A percentile compares a stretch with the other conserved stretches of the same genome.
Conservation (phyloP, 2,329 filamentous ascomycete genomes). For the Trichothecium sympodiale region DNA sequence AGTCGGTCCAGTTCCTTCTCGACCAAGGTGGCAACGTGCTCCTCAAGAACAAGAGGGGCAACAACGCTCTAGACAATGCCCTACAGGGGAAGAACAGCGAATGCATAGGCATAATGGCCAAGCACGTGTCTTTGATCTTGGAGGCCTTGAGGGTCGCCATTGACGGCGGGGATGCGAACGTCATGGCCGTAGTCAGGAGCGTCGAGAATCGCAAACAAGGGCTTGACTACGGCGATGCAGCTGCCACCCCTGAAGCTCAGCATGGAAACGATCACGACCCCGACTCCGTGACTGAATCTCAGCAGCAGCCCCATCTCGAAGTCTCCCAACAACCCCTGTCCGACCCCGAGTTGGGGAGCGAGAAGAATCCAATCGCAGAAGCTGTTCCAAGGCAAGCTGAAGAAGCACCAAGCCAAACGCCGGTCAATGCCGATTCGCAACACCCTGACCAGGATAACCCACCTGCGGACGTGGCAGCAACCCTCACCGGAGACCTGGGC, state of each 20-base stretch:
- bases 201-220: conserved; percentile 15
- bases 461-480: too few species aligned
- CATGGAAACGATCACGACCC: not conserved
- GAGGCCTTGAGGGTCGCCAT: conserved; percentile 17
- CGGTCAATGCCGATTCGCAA: too few species aligned
- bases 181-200: conserved; percentile 15
- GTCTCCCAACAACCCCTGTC: too few species aligned
- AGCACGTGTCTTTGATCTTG: conserved; percentile 18
- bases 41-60: conserved; percentile 15
- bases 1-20: conserved; percentile 20
- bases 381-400: too few species aligned
- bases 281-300: too few species aligned
- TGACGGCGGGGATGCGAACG: conserved; percentile 15
- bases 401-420: too few species aligned
- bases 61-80: conserved; percentile 20
- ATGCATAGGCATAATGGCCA: conserved; percentile 17
- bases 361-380: too few species aligned
- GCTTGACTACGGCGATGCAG: conserved; percentile 18
- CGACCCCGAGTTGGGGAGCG: too few species aligned
- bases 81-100: conserved; percentile 13
- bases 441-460: too few species aligned
- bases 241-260: not conserved
- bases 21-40: conserved; percentile 23
- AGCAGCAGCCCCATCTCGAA: too few species aligned
- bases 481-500: too few species aligned